These are phyloP conservation scores for Picea sitchensis DNA, from an alignment of 75 land plant species.

Conservation along the genomic window DNA sequence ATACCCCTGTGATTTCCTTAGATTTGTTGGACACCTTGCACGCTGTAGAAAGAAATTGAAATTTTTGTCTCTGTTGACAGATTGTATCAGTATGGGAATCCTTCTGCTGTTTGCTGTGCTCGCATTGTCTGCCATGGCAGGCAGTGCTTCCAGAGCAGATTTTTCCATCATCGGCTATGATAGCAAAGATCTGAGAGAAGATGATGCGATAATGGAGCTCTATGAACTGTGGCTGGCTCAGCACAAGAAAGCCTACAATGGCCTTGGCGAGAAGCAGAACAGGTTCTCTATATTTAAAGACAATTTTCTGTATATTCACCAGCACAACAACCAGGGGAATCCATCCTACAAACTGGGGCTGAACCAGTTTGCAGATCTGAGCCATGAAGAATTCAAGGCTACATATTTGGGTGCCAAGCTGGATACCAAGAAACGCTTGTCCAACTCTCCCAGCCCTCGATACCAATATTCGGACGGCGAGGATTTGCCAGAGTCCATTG, in stretches of 20 bases:
- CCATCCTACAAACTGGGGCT: constrained; percentile 34
- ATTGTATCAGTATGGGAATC: too few species aligned
- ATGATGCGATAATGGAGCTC: not conserved
- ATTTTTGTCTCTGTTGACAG: too few species aligned
- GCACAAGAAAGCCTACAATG: not conserved
- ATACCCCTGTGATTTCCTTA: too few species aligned
- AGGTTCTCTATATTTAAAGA: constrained; percentile 48
- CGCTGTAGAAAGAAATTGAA: too few species aligned
- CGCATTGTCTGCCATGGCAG: too few species aligned
- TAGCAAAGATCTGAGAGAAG: not conserved
- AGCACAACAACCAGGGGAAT: constrained; percentile 21
- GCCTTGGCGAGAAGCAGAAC: constrained; percentile 30
- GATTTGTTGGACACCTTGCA: too few species aligned
- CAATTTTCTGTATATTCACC: constrained; percentile 39
- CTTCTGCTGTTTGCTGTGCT: too few species aligned
- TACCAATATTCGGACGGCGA: not conserved
- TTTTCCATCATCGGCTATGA: not conserved
- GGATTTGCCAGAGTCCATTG: constrained; percentile 23
- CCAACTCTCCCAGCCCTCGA: not conserved
- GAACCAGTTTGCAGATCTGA: constrained; percentile 60
- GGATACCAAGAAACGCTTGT: not conserved
- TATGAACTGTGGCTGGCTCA: constrained; percentile 2
- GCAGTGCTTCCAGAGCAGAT: not conserved
- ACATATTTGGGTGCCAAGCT: constrained; percentile 11
- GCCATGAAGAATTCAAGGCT: constrained; percentile 42